Evolutionary conservation across 441 rosid species (phyloP).

Genomic region (Biscutella laevigata): DNA sequence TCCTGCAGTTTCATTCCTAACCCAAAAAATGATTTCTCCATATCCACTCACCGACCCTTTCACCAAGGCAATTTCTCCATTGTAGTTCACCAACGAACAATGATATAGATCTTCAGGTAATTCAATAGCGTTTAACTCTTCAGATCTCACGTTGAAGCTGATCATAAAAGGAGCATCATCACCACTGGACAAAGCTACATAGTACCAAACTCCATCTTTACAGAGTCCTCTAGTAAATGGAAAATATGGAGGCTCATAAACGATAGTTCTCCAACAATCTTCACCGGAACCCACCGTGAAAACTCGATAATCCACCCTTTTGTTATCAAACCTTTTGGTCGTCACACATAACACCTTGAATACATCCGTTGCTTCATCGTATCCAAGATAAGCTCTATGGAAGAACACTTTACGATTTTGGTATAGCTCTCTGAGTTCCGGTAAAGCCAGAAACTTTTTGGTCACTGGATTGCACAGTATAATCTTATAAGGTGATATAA

Average conservation of each 20-base stretch:
- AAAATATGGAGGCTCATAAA: neutral
- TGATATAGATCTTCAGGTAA: too few relatives aligned
- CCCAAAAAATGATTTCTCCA: too few relatives aligned
- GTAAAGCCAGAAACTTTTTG: neutral
- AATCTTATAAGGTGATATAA: neutral
- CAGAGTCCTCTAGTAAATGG: too few relatives aligned
- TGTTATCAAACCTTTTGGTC: neutral
- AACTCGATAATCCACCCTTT: neutral
- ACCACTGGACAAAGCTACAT: too few relatives aligned
- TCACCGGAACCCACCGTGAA: neutral
- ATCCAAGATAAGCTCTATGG: neutral
- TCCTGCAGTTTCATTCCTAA: neutral
- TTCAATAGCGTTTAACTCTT: neutral
- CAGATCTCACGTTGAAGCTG: neutral
- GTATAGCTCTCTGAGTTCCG: neutral
- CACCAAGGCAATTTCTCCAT: neutral
- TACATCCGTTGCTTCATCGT: too few relatives aligned
- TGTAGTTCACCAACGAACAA: neutral
- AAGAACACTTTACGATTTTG: neutral
- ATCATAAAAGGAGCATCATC: neutral
- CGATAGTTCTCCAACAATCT: neutral
- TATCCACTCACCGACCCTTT: too few relatives aligned
- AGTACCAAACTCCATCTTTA: too few relatives aligned
- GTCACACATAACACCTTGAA: constrained; percentile 3
- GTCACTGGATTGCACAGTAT: neutral